Evolutionary conservation across 179 eudicot genomes (phyloP), one percentile per base, ranked within the genome.

Genomic region (Heliamphora pulchella): DNA sequence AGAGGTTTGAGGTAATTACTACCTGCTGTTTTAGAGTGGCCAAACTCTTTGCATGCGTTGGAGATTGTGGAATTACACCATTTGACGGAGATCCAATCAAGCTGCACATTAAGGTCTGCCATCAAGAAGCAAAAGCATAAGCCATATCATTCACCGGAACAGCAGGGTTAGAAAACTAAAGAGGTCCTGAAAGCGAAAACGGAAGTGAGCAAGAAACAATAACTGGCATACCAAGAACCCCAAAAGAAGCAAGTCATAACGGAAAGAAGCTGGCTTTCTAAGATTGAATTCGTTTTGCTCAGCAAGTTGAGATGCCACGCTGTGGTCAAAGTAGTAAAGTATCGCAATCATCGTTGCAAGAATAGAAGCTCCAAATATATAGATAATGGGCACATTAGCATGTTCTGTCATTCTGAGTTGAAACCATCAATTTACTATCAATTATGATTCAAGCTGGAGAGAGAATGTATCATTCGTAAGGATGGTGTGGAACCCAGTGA

Each of bases 271-370:
- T 3, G 98, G 98, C 79, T 91, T 92, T 80, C 91, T 89, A 83
- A 94, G 83, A 78, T 94, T 94, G 86, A 93, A 93, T 80, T 94
- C 98, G 77, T 89, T 91, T 92, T 94, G 98, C 84, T 94, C 97
- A 81, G 98, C 98, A 75, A 94, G 91, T 80, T 94, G 98, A 85
- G 98, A 92, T 55, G 98, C 98, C 41, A 94, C 98, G 79, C 98
- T 94, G 82, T 94, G 98, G 84, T 92, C 6, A n/a, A n/a, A n/a
- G n/a, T n/a, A n/a, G n/a, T n/a, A n/a, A n/a, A n/a, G n/a, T n/a
- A n/a, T n/a, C n/a, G 98, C 98, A 81, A 94, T 92, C 98, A 94
- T 94, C 4, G 97, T 92, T 72, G 98, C 98, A 14, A 97, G 98
- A 71, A 94, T 81, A 74, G 92, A 92, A 80, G 98, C 98, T 86